These are phyloP conservation scores for Plectosphaerella cucumerina DNA, from an alignment of 2,329 filamentous ascomycete genomes.

Conservation along the genomic window DNA sequence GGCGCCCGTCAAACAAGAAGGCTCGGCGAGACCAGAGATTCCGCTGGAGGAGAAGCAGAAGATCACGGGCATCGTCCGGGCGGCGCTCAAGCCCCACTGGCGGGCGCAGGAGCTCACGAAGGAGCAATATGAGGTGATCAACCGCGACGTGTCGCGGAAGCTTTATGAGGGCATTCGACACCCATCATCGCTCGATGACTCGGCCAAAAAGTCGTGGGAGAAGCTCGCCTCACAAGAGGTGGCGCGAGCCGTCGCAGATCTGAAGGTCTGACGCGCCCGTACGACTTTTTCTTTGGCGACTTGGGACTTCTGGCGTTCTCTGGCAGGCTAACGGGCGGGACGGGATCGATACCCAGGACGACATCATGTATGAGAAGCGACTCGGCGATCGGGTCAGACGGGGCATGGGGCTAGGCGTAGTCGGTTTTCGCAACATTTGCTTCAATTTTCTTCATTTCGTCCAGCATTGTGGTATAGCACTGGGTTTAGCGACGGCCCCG, in stretches of 20 bases:
- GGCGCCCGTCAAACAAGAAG: constrained; percentile 49
- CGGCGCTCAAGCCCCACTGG: constrained; percentile 79
- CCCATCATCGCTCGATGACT: constrained; percentile 56
- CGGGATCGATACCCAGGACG: constrained; percentile 17
- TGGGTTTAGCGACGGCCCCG: no score
- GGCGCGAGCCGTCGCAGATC: constrained; percentile 62
- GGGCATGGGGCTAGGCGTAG: neutral
- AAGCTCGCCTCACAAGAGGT: constrained; percentile 76
- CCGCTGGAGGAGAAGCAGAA: constrained; percentile 82
- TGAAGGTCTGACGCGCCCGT: constrained; percentile 18
- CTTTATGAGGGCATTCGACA: constrained; percentile 69
- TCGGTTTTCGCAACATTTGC: neutral
- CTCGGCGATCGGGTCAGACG: neutral
- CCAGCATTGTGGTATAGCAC: neutral
- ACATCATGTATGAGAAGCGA: neutral
- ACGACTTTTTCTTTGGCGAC: neutral
- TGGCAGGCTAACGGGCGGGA: constrained; percentile 1
- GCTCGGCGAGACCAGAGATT: constrained; percentile 62
- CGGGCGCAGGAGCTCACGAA: constrained; percentile 69
- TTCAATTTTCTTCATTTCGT: neutral
- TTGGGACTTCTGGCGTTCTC: neutral
- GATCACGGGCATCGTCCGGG: constrained; percentile 83
- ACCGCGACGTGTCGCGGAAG: constrained; percentile 81
- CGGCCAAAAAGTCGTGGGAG: constrained; percentile 67
- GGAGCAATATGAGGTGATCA: constrained; percentile 89